Base-by-base conservation (phyloP, 495 filamentous ascomycete genomes). In the Xylaria longipes region DNA sequence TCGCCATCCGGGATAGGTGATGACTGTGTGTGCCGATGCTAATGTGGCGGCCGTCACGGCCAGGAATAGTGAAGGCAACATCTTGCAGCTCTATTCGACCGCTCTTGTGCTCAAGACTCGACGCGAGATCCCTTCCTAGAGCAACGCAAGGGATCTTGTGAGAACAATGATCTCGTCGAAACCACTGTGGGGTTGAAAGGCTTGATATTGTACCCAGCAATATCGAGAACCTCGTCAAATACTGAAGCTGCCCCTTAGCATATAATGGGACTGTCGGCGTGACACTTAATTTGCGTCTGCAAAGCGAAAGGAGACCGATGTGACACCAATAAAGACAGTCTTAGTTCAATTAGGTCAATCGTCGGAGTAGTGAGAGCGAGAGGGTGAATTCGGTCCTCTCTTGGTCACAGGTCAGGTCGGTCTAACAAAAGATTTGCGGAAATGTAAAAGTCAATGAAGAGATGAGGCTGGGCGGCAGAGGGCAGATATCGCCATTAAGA, bases 1-100 rank as follows among this genome's bases (percentile, higher is more conserved):
- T 89, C 96, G 87, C 90, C 93, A 97, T 75, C 93, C 93, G 1
- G 97, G 97, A 77, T 98, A 99, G 71, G 91, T 91, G 82, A 98
- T 92, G 78, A 97, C 85, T 17, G 89, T 96, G 80, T 99, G 96
- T 56, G 96, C 92, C 25, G 89, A 84, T 39, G 86, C 89, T 74
- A 91, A 76, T 56, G 86, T 80, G 69, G 83, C 81, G 64, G 87
- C 76, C 72, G 84, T 77, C 67, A 87, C 68, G 41, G 82, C 78
- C 81, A 88, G 82, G 75, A 83, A 79, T 75, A 85, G 80, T 82
- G 85, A 84, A 62, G 84, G 82, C 68, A 83, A 71, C 84, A 86
- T 86, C 1, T 72, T 80, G 77, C 1, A 20, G 43, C 8, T 54
- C 48, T 70, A 1, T 12, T 29, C 17, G 37, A 31, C 9, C 7